A percentile compares a stretch with the other conserved stretches of the same genome.
Conservation (phyloP, 352 stramenopile species). For the Pythium aristosporum region DNA sequence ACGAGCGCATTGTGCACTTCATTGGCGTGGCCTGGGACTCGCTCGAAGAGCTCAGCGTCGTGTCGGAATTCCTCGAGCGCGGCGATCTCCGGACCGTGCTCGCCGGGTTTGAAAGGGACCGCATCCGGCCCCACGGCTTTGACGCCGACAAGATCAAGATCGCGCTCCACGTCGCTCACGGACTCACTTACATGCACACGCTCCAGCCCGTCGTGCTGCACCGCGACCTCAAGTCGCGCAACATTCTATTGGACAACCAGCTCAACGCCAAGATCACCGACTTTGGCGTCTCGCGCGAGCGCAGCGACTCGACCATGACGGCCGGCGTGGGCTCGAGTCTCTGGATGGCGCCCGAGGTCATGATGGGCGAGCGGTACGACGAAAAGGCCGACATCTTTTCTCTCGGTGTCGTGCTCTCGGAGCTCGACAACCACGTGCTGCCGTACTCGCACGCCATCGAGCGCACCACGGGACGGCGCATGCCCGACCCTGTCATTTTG, state of each 20-base stretch:
- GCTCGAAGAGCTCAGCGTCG: slow-evolving; percentile 23
- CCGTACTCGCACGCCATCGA: slow-evolving; percentile 26
- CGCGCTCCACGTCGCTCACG: slow-evolving; percentile 35
- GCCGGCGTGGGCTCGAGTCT: slow-evolving; percentile 21
- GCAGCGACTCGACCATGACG: slow-evolving; percentile 16
- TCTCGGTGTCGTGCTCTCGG: slow-evolving; percentile 32
- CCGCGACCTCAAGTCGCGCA: slow-evolving; percentile 26
- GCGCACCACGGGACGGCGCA: slow-evolving; percentile 7
- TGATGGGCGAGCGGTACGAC: slow-evolving; percentile 33
- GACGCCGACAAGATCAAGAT: slow-evolving; percentile 38
- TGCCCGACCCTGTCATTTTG: slow-evolving; percentile 14
- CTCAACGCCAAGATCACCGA: slow-evolving; percentile 36
- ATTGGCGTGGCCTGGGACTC: slow-evolving; percentile 58
- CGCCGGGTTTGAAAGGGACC: slow-evolving; percentile 24
- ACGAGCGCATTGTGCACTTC: slow-evolving; percentile 61
- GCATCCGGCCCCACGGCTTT: slow-evolving; percentile 25
- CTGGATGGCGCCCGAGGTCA: slow-evolving; percentile 37
- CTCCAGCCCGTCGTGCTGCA: slow-evolving; percentile 25
- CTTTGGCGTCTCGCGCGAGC: slow-evolving; percentile 29
- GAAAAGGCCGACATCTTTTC: slow-evolving; percentile 33
- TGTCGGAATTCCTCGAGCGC: slow-evolving; percentile 31
- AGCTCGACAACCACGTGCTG: slow-evolving; percentile 28
- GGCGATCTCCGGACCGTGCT: slow-evolving; percentile 37
- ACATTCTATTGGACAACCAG: slow-evolving; percentile 22
- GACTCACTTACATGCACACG: slow-evolving; percentile 30